These are phyloP conservation scores for Pleurotus pulmonarius DNA, from an alignment of 768 basidiomycete species.

Conservation along the genomic window DNA sequence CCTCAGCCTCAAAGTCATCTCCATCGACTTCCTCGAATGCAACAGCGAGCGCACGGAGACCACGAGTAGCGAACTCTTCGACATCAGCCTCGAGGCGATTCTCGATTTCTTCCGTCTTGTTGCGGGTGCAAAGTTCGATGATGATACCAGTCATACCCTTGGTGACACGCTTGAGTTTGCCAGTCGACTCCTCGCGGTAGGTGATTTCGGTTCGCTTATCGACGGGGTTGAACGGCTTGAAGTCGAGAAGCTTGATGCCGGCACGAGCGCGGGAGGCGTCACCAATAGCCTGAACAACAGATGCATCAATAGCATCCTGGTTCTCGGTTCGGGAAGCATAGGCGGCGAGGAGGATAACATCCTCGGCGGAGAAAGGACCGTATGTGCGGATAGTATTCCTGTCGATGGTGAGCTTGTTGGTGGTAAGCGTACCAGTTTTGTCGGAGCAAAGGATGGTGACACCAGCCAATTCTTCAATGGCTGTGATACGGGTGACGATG, in stretches of 20 bases:
- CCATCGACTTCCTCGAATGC: conserved; percentile 92
- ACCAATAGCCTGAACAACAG: conserved; percentile 78
- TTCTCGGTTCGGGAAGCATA: conserved; percentile 99
- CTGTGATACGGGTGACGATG: conserved; percentile 98
- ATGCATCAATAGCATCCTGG: conserved; percentile 94
- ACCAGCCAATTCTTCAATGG: conserved; percentile 97
- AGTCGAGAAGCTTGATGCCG: conserved; percentile 95
- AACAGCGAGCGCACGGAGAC: conserved; percentile 96
- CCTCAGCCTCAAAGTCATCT: conserved; percentile 78
- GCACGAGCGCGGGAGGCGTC: conserved; percentile 73
- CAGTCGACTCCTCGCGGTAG: conserved; percentile 90
- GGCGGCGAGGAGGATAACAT: conserved; percentile 90
- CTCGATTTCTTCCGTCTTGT: conserved; percentile 94
- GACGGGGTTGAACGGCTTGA: conserved; percentile 99
- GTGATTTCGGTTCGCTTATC: conserved; percentile 99
- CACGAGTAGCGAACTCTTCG: conserved; percentile 92
- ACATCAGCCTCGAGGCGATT: conserved; percentile 91
- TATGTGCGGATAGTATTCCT: conserved; percentile 88
- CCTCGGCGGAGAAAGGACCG: conserved; percentile 82
- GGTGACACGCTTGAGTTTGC: conserved; percentile 96
- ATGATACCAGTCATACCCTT: conserved; percentile 99
- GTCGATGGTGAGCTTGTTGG: conserved; percentile 99
- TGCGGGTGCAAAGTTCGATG: conserved; percentile 94
- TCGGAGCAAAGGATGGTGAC: conserved; percentile 99
- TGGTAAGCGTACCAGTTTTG: conserved; percentile 97